A percentile compares a stretch with the other conserved stretches of the same genome.
Conservation (phyloP, 805 yeast genomes). For the Nakazawaea ernobii region DNA sequence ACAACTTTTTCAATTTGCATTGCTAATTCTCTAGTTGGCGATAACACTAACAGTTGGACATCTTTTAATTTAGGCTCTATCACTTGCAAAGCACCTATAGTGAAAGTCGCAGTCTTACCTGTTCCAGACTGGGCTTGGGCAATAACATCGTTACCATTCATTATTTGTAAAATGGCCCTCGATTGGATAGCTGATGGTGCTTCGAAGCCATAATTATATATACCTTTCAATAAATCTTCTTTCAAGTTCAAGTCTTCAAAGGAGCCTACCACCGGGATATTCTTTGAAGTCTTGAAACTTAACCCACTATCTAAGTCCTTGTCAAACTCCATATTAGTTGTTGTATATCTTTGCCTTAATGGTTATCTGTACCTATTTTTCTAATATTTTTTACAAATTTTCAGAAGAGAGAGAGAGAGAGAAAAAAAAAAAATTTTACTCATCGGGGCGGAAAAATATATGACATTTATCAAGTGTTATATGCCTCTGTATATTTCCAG, state of each 20-base stretch:
- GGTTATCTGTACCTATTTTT: too few relatives aligned
- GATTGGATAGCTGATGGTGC: conserved; percentile 79
- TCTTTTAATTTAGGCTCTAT: conserved; percentile 67
- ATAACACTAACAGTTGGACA: conserved; percentile 89
- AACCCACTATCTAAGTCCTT: conserved; percentile 53
- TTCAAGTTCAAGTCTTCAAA: conserved; percentile 75
- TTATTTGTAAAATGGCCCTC: conserved; percentile 73
- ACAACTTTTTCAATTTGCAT: conserved; percentile 93
- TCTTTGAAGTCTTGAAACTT: conserved; percentile 57
- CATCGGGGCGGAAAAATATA: too few relatives aligned
- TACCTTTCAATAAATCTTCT: conserved; percentile 55
- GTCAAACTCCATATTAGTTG: conserved; percentile 48
- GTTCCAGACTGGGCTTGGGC: conserved; percentile 92
- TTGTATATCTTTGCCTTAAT: too few relatives aligned
- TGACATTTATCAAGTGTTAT: too few relatives aligned
- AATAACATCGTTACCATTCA: conserved; percentile 65
- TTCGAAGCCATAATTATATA: conserved; percentile 78
- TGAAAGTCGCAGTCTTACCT: conserved; percentile 85
- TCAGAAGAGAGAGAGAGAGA: too few relatives aligned
- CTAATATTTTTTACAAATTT: too few relatives aligned
- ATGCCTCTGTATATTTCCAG: too few relatives aligned
- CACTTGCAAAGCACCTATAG: conserved; percentile 55
- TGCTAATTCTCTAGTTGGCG: conserved; percentile 98
- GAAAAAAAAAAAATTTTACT: too few relatives aligned
- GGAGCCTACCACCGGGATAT: conserved; percentile 42